Evolutionary conservation across 225 moss, liverwort and hornwort genomes (phyloP).

Genomic region (Straminergon stramineum): DNA sequence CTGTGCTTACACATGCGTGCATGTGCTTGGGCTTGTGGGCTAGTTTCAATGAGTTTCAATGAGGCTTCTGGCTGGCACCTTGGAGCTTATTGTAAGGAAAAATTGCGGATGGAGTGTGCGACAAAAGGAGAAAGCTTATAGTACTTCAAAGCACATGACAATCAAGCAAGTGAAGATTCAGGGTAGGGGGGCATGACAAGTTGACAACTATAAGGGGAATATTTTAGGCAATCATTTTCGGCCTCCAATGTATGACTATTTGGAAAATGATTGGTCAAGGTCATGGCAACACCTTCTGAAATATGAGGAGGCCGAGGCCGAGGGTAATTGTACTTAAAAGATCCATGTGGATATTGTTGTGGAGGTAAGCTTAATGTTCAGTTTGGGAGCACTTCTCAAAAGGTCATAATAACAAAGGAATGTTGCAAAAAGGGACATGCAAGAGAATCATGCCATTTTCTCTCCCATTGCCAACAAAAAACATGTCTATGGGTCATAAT

Average conservation of each 20-base stretch:
- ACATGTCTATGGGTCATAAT: too few relatives aligned
- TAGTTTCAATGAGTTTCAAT: neutral
- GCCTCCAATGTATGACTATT: too few relatives aligned
- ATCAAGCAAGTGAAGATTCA: neutral
- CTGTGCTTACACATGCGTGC: neutral
- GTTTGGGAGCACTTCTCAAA: neutral
- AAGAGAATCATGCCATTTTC: neutral
- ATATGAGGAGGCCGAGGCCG: neutral
- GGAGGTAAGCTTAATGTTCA: neutral
- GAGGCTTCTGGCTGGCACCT: neutral
- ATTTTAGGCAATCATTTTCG: neutral
- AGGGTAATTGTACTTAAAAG: too few relatives aligned
- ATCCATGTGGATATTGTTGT: too few relatives aligned
- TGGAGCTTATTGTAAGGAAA: neutral
- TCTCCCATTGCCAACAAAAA: neutral
- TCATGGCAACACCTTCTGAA: neutral
- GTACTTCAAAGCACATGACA: neutral
- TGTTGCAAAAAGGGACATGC: neutral
- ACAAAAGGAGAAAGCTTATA: neutral
- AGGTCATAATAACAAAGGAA: neutral
- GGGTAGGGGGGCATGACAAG: neutral
- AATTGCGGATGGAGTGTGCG: neutral
- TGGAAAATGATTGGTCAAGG: neutral
- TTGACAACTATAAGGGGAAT: neutral
- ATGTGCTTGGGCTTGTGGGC: slow-evolving; percentile 7